Evolutionary conservation across 495 filamentous ascomycete species (phyloP), one percentile per base, ranked within the genome.

Genomic region (Neurospora tetraspora): DNA sequence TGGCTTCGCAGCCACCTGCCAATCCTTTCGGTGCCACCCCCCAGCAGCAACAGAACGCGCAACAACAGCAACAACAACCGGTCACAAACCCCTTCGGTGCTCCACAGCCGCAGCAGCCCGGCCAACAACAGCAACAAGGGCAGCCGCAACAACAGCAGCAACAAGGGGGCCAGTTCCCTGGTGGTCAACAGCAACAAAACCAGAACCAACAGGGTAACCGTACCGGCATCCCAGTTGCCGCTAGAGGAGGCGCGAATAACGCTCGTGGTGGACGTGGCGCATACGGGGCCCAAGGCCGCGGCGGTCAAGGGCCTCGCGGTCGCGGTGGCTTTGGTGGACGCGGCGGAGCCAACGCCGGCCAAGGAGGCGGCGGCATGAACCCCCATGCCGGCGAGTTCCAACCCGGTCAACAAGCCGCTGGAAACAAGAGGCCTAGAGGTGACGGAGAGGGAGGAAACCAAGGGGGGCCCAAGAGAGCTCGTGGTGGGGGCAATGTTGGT

Each of bases 331-430:
- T 79, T 39, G 72, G 69, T 27, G 70, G 74, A 16, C 72, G 76
- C n/a, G 75, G 75, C 6, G 70, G 68, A 27, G 72, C 31, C 23
- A 73, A 38, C 47, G 69, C 71, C 23, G 71, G 68, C 5, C 53
- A 61, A 61, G 53, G 53, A 18, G 74, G 69, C 6, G 74, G 75
- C 9, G 74, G 75, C 4, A 20, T 80, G 73, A 80, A 80, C 39
- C 78, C 78, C 3, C 27, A 69, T 73, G 78, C 78, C 16, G 78
- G 78, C 2, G 78, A 80, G 39, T 80, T 80, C 31, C 77, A 40
- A 18, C 78, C 78, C 5, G 68, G 40, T 20, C 74, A 68, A 16
- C 53, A 68, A 16, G 72, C 61, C 31, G 73, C 77, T 4, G 78
- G 78, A 20, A 77, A 76, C 70, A 80, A 80, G 74, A 71, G 78